Conservation (phyloP, 2,329 filamentous ascomycete genomes). For the Colletotrichum sidae region DNA sequence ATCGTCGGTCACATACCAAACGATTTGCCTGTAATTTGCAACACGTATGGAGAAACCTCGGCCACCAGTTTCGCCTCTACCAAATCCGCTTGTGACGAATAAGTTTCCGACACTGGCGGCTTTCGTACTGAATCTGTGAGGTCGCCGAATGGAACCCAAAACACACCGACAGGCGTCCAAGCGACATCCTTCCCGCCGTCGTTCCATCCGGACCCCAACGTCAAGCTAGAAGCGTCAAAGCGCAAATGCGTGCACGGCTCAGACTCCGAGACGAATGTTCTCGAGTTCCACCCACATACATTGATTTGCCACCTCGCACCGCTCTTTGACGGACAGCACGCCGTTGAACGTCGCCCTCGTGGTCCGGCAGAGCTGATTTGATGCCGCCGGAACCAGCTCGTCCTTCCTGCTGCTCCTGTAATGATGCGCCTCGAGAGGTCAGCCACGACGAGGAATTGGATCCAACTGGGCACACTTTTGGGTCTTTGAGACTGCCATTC, state of each 20-base stretch:
- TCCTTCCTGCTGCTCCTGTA: no score
- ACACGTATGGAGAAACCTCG: background rate
- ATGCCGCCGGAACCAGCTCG: no score
- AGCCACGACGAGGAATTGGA: background rate
- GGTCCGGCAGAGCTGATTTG: no score
- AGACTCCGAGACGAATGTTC: conserved; percentile 7
- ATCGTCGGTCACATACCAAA: no score
- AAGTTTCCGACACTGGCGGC: conserved; percentile 34
- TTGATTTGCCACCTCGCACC: background rate
- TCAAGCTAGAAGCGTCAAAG: conserved; percentile 17
- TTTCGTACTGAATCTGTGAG: conserved; percentile 15
- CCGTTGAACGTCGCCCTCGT: no score
- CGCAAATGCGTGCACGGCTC: conserved; percentile 18
- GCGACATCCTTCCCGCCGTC: conserved; percentile 12
- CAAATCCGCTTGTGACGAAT: conserved; percentile 19
- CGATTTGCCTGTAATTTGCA: no score
- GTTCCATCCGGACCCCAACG: conserved; percentile 14
- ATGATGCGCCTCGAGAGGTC: no score
- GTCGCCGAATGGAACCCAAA: conserved; percentile 29
- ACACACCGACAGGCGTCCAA: conserved; percentile 29
- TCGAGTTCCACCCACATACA: background rate
- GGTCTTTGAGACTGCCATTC: conserved; percentile 1
- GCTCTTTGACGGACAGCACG: background rate
- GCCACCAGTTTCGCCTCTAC: conserved; percentile 23
- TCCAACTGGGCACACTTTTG: background rate